Base-by-base conservation (phyloP, 169 alveolate genomes). In the Cryptosporidium sp. region DNA sequence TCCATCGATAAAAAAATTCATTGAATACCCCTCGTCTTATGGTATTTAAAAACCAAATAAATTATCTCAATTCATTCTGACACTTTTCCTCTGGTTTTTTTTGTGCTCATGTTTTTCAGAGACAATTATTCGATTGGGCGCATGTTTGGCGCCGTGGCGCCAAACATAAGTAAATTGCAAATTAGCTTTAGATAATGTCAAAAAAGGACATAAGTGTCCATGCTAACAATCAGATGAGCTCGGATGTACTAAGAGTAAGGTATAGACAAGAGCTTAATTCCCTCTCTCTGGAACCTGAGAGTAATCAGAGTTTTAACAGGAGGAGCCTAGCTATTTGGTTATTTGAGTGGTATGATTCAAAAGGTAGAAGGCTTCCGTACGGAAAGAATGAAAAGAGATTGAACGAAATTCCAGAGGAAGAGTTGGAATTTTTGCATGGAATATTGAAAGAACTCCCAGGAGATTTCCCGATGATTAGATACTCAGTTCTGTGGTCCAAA, bases 281-380 rank as follows among this genome's bases (percentile, higher is more conserved):
- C 41, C 52, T 70, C 67, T 45, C 70, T 2, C 9, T 50, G 10
- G 45, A 18, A 14, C 67, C 61, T 12, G 48, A 39, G 26, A 37
- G 0, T n/a, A 9, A n/a, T 26, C 50, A 41, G 26, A 43, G 33
- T 39, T 18, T 39, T 12, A 50, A 59, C 1, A 65, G 16, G 26
- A 50, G 16, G 43, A 31, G 50, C 29, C 39, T 80, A 1, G 71
- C 89, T 48, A 41, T 80, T 48, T 80, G 89, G 89, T 50, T 80
- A 1, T 80, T 62, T 65, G 89, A 80, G 59, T 80, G 89, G 89
- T 80, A 80, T 80, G 68, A 61, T 14, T 62, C 74, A 5, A 80
- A 80, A 41, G 89, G 89, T 26, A 80, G 74, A 62, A 80, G 29
- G 55, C 48, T 80, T 21, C 89, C 89, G 16, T 71, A 43, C 14